Percentiles rank a stretch among this genome's conserved stretches.
Conservation (phyloP, 208 protist genomes). For the Wallacemonas rigidus region DNA sequence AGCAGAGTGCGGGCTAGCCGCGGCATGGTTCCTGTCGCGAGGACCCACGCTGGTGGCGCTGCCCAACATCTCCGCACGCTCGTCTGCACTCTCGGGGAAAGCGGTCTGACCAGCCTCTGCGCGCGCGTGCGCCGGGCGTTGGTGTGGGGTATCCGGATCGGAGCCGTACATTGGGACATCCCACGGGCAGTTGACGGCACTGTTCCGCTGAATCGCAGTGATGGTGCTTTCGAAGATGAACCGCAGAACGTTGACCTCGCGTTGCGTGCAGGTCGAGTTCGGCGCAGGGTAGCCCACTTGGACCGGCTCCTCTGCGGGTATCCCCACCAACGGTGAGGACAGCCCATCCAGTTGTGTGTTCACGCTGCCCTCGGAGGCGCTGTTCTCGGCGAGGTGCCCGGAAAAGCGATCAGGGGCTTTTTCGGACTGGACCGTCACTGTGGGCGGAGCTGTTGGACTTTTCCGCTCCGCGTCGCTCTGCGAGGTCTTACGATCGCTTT, state of each 20-base stretch:
- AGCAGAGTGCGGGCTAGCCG: no score
- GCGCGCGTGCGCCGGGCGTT: no score
- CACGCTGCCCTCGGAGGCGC: not conserved
- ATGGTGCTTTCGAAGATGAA: conserved; percentile 70
- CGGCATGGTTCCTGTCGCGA: no score
- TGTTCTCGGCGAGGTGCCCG: not conserved
- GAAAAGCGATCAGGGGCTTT: no score
- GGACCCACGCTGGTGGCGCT: not conserved
- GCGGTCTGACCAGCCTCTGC: no score
- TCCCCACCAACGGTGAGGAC: not conserved
- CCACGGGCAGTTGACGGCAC: conserved; percentile 49
- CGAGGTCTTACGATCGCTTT: no score
- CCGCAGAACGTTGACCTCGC: conserved; percentile 50
- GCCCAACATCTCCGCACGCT: not conserved
- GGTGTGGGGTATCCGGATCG: no score
- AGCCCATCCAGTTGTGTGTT: not conserved
- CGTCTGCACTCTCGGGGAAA: not conserved
- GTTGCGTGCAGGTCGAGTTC: conserved; percentile 41
- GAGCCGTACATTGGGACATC: not conserved
- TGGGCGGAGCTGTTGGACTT: no score
- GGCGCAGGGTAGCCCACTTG: conserved; percentile 49
- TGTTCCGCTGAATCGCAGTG: conserved; percentile 34
- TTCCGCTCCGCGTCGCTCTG: no score
- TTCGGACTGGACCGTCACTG: no score
- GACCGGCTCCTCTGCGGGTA: conserved; percentile 5